Evolutionary conservation across 768 basidiomycete species (phyloP).

Genomic region (Pleurotus cornucopiae): DNA sequence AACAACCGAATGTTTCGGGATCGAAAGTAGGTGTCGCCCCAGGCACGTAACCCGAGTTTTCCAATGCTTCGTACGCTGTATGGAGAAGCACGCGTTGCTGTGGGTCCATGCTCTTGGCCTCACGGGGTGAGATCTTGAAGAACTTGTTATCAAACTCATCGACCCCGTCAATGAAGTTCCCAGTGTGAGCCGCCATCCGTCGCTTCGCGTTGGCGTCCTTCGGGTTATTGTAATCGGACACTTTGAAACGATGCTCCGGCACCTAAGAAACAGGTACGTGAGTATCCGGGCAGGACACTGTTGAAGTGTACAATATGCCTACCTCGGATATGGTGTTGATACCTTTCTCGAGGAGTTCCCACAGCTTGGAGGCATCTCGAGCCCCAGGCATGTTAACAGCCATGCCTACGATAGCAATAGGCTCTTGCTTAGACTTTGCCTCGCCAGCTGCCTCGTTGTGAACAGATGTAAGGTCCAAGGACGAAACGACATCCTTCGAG

Average conservation of each 20-base stretch:
- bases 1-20: conserved; percentile 58
- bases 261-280: conserved; percentile 37
- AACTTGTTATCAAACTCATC: conserved; percentile 67
- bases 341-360: conserved; percentile 57
- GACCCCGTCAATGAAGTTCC: conserved; percentile 58
- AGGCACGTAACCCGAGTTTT: conserved; percentile 68
- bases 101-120: conserved; percentile 74
- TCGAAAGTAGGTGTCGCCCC: conserved; percentile 45
- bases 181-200: conserved; percentile 46
- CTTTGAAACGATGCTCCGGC: conserved; percentile 53
- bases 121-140: conserved; percentile 71
- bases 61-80: conserved; percentile 63
- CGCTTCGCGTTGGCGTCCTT: conserved; percentile 26
- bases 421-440: conserved; percentile 22
- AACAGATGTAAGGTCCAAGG: conserved; percentile 19
- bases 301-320: conserved; percentile 10
- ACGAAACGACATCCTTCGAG: conserved; percentile 13
- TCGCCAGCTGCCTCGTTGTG: neutral
- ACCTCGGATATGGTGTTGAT: conserved; percentile 57
- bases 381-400: conserved; percentile 60
- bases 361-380: conserved; percentile 39
- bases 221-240: conserved; percentile 31
- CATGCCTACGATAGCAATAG: conserved; percentile 73
- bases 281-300: neutral
- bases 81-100: conserved; percentile 70